A percentile compares a stretch with the other conserved stretches of the same genome.
Conservation (phyloP, 495 filamentous ascomycete species). For the Penicillium cosmopolitanum region DNA sequence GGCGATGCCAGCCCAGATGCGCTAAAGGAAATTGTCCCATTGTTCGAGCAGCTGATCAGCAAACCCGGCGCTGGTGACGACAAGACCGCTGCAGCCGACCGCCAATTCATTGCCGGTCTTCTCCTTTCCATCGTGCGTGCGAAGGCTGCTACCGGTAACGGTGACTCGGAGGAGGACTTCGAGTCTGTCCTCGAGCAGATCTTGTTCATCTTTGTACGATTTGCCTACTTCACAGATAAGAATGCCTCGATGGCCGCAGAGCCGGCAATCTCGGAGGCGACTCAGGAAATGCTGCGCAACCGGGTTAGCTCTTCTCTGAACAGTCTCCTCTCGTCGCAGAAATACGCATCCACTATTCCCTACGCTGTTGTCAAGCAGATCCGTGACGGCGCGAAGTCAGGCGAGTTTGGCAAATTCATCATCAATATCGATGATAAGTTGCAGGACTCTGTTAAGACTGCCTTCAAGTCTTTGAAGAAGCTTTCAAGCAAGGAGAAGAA, state of each 20-base stretch:
- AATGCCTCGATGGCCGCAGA: conserved; percentile 32
- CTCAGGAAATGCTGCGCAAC: conserved; percentile 69
- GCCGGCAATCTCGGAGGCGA: conserved; percentile 58
- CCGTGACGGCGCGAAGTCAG: conserved; percentile 44
- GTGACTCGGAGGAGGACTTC: conserved; percentile 35
- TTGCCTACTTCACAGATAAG: conserved; percentile 45
- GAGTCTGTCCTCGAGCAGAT: conserved; percentile 43
- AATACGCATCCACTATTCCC: conserved; percentile 52
- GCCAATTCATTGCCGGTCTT: conserved; percentile 53
- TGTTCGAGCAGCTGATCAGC: conserved; percentile 46
- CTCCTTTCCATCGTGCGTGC: conserved; percentile 49
- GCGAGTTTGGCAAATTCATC: conserved; percentile 51
- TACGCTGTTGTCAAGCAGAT: conserved; percentile 58
- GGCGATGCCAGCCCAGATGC: conserved; percentile 58
- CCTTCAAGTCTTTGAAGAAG: conserved; percentile 68
- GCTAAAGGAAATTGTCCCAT: conserved; percentile 43
- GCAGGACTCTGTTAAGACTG: conserved; percentile 58
- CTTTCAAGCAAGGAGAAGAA: conserved; percentile 64
- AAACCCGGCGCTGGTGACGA: conserved; percentile 44
- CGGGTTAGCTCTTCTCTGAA: conserved; percentile 69
- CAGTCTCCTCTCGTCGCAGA: conserved; percentile 66
- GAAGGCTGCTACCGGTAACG: conserved; percentile 39
- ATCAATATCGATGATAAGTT: conserved; percentile 67
- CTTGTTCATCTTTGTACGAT: conserved; percentile 45
- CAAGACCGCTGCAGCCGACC: conserved; percentile 48